Evolutionary conservation across 2,329 filamentous ascomycete genomes (phyloP).

Genomic region (Xylariaceae sp.): DNA sequence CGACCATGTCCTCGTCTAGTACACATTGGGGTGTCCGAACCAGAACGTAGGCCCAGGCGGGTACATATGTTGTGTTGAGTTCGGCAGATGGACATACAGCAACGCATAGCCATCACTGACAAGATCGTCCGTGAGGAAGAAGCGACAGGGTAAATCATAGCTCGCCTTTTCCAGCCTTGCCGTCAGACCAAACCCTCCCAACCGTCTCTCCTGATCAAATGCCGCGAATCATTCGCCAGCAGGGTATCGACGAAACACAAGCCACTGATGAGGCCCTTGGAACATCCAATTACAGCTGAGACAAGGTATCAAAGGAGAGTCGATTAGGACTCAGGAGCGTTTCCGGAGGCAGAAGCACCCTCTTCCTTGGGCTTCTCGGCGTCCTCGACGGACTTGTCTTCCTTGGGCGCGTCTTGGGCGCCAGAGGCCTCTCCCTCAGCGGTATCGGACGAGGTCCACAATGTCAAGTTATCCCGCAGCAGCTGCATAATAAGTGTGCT

Average conservation of each 20-base stretch:
- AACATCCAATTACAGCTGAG: constrained; percentile 34
- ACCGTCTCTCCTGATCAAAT: constrained; percentile 30
- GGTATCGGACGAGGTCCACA: constrained; percentile 94
- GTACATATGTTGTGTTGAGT: constrained; percentile 25
- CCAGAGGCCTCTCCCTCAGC: constrained; percentile 66
- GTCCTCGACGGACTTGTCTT: constrained; percentile 49
- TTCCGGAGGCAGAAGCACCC: constrained; percentile 39
- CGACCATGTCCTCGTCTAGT: constrained; percentile 24
- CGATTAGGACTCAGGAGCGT: constrained; percentile 44
- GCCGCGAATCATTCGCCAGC: constrained; percentile 30
- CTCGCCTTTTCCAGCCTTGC: constrained; percentile 31
- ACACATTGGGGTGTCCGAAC: constrained; percentile 23
- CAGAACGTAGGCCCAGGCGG: constrained; percentile 19
- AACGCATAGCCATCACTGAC: constrained; percentile 26
- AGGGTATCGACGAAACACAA: constrained; percentile 29
- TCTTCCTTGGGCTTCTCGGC: constrained; percentile 54
- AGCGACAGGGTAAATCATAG: constrained; percentile 26
- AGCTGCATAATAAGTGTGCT: constrained; percentile 99
- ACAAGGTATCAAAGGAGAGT: constrained; percentile 31
- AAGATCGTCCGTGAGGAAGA: constrained; percentile 23
- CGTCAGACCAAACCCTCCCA: constrained; percentile 29
- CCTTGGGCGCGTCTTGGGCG: constrained; percentile 50
- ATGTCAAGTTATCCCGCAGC: constrained; percentile 93
- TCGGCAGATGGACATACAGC: constrained; percentile 27
- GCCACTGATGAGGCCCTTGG: constrained; percentile 22